Evolutionary conservation across 2,329 filamentous ascomycete species (phyloP).

Genomic region (Curvularia eragrostidis): DNA sequence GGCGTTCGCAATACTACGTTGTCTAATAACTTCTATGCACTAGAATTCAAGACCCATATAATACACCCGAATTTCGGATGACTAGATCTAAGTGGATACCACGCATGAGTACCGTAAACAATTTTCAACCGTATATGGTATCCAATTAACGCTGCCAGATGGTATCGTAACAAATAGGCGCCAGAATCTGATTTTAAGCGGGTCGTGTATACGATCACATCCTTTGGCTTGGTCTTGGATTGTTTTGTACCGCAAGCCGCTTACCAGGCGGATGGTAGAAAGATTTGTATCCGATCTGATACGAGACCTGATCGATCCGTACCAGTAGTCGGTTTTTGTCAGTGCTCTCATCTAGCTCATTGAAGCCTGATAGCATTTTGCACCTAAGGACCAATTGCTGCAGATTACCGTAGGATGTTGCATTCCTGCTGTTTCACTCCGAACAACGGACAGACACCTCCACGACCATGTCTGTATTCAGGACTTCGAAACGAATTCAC

Average conservation of each 20-base stretch:
- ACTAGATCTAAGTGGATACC: background rate
- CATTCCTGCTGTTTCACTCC: conserved; percentile 3
- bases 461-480: background rate
- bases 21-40: background rate
- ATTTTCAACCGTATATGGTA: background rate
- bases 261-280: conserved; percentile 12
- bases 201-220: background rate
- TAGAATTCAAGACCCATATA: background rate
- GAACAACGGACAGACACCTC: background rate
- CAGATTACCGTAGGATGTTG: background rate
- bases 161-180: background rate
- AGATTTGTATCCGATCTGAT: conserved; percentile 3
- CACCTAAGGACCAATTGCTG: conserved; percentile 1
- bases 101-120: background rate
- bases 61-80: background rate
- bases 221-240: conserved; percentile 1
- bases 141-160: background rate
- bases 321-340: background rate
- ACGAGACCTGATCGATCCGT: conserved; percentile 6
- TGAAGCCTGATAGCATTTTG: background rate
- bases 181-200: background rate
- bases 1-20: background rate
- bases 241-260: conserved; percentile 1
- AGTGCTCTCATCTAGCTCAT: background rate
- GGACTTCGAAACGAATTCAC: background rate